A percentile compares a stretch with the other conserved stretches of the same genome.
These are phyloP conservation scores for Botrytis galanthina DNA, from an alignment of 2,329 filamentous ascomycete species.

Conservation along the genomic window DNA sequence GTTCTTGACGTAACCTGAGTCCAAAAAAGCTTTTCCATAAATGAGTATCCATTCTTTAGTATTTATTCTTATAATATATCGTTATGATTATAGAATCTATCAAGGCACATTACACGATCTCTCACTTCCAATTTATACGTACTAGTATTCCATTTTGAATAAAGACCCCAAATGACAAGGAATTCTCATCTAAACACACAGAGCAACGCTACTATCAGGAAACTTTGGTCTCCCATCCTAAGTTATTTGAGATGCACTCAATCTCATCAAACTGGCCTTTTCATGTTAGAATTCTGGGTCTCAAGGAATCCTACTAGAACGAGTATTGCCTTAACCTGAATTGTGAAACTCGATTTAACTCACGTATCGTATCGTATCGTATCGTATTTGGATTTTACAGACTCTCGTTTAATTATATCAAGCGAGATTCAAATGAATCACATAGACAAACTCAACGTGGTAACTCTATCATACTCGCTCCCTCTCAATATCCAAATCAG, in stretches of 20 bases:
- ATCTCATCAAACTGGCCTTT: neutral
- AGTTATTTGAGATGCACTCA: neutral
- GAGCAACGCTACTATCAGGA: fast-evolving
- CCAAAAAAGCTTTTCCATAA: too few species aligned
- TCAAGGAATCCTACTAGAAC: neutral
- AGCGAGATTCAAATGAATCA: neutral
- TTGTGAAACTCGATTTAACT: fast-evolving
- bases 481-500: fast-evolving
- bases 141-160: neutral
- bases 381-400: neutral
- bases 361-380: neutral
- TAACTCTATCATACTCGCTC: neutral
- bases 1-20: neutral
- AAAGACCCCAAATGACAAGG: fast-evolving
- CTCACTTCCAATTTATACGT: fast-evolving
- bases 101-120: fast-evolving
- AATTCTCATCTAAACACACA: neutral
- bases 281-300: neutral
- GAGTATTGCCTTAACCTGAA: neutral
- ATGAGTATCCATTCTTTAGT: neutral
- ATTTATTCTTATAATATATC: neutral
- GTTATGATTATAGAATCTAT: fast-evolving
- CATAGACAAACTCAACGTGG: fast-evolving
- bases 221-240: neutral
- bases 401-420: neutral